Conservation (phyloP, 2,329 filamentous ascomycete species). For the Sordariomycetes sp. region DNA sequence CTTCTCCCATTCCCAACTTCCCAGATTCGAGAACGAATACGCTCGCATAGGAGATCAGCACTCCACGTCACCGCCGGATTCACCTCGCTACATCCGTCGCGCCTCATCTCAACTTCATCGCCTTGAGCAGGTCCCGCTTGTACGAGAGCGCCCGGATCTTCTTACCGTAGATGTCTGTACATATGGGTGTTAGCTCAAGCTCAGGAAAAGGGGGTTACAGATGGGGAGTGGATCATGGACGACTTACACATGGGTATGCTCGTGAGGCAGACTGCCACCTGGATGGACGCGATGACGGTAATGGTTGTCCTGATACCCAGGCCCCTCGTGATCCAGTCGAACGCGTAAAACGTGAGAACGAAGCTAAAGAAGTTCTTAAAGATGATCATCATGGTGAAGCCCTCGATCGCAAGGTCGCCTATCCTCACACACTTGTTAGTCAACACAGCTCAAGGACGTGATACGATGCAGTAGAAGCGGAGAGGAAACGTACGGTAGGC, state of each 20-base stretch:
- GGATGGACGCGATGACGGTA: conserved; percentile 59
- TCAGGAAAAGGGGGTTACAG: background rate
- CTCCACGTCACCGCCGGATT: too few species aligned
- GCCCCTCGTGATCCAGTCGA: conserved; percentile 62
- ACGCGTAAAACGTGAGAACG: conserved; percentile 69
- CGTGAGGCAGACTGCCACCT: conserved; percentile 61
- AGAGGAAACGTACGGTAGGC: conserved; percentile 57
- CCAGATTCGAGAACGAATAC: too few species aligned
- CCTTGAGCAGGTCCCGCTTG: conserved; percentile 53
- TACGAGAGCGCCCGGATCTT: conserved; percentile 62
- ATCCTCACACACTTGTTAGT: background rate
- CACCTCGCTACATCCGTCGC: background rate
- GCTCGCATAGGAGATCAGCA: too few species aligned
- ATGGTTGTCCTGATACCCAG: conserved; percentile 48
- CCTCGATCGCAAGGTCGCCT: conserved; percentile 70
- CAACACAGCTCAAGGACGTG: conserved; percentile 16
- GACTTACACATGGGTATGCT: conserved; percentile 69
- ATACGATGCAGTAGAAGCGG: conserved; percentile 6
- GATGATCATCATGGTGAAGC: conserved; percentile 77
- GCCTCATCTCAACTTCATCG: conserved; percentile 2
- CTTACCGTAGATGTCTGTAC: conserved; percentile 64
- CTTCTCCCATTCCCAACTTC: too few species aligned
- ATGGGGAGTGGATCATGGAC: background rate
- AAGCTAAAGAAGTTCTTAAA: conserved; percentile 96
- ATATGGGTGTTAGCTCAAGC: background rate